These are phyloP conservation scores for Lavandula angustifolia DNA, from an alignment of 257 asterid species.

Conservation along the genomic window DNA sequence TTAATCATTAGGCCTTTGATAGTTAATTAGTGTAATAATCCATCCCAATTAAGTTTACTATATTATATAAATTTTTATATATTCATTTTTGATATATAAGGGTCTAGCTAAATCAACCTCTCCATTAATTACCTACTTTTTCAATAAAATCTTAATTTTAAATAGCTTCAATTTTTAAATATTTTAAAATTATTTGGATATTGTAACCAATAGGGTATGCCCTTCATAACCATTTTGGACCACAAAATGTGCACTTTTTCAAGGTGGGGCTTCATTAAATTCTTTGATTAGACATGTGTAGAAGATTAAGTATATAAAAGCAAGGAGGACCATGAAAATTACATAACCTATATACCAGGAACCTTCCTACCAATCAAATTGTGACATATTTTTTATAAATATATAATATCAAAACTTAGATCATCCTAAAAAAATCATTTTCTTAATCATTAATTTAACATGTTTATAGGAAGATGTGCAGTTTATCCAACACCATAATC, in stretches of 20 bases:
- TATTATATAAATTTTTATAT: too few species aligned
- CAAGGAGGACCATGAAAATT: neutral
- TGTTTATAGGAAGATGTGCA: too few species aligned
- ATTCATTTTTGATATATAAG: too few species aligned
- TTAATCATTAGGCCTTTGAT: constrained; percentile 26
- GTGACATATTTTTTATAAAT: too few species aligned
- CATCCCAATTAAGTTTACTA: constrained; percentile 1
- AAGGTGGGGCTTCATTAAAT: constrained; percentile 11
- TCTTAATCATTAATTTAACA: too few species aligned
- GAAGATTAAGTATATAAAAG: neutral
- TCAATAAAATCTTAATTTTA: neutral
- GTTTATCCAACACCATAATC: too few species aligned
- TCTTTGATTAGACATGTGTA: constrained; percentile 6
- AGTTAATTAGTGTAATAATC: constrained; percentile 5
- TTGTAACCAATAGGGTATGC: constrained; percentile 22
- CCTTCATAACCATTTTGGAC: constrained; percentile 28
- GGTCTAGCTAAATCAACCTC: too few species aligned
- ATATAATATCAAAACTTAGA: too few species aligned
- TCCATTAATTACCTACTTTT: neutral
- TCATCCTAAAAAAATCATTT: too few species aligned
- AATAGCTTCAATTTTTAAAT: neutral
- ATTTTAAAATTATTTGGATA: constrained; percentile 8
- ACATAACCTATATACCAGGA: neutral
- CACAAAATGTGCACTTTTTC: constrained; percentile 32
- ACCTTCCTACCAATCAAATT: too few species aligned